Evolutionary conservation across 305 asterid genomes (phyloP).

Genomic region (Withania somnifera): DNA sequence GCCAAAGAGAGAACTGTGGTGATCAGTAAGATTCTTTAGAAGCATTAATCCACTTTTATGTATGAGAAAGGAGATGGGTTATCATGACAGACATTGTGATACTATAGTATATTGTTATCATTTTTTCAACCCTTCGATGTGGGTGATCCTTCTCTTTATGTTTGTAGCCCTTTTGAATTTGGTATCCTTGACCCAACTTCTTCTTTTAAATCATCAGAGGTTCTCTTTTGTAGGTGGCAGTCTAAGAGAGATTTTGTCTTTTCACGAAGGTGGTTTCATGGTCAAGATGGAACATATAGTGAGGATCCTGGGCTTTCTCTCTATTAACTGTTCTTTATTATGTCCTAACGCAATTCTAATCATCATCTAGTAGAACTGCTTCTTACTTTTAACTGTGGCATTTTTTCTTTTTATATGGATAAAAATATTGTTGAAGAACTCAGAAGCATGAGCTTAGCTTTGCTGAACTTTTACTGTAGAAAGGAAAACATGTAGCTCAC

Average conservation of each 20-base stretch:
- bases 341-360: too few relatives aligned
- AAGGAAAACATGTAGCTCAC: too few relatives aligned
- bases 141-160: neutral
- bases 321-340: neutral
- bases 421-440: too few relatives aligned
- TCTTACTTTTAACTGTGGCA: too few relatives aligned
- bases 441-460: too few relatives aligned
- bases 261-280: constrained; percentile 94
- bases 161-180: neutral
- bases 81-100: neutral
- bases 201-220: constrained; percentile 4
- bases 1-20: neutral
- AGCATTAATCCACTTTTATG: neutral
- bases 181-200: constrained; percentile 12
- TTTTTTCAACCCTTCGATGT: neutral
- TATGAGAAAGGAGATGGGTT: neutral
- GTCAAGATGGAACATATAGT: constrained; percentile 98
- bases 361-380: too few relatives aligned
- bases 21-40: neutral
- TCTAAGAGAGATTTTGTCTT: constrained; percentile 81
- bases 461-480: too few relatives aligned
- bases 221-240: constrained; percentile 71
- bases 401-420: too few relatives aligned
- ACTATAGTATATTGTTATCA: neutral
- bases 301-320: constrained; percentile 19